Evolutionary conservation across 345 rosid genomes (phyloP).

Genomic region (Sonneratia alba): DNA sequence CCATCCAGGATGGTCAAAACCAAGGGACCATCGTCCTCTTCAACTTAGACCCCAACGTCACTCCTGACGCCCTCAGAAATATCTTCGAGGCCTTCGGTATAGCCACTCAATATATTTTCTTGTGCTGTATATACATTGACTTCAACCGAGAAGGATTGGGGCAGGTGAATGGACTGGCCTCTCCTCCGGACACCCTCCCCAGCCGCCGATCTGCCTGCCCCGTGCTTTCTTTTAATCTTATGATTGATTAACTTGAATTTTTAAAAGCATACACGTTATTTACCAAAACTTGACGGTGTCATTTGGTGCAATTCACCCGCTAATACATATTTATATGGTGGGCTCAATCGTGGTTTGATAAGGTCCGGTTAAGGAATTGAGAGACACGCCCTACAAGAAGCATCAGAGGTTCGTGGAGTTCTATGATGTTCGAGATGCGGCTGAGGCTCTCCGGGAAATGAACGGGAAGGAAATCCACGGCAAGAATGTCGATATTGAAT

Average conservation of each 20-base stretch:
- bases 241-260: no score
- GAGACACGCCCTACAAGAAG: conserved; percentile 85
- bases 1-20: conserved; percentile 57
- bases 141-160: no score
- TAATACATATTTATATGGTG: neutral
- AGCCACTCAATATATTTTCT: neutral
- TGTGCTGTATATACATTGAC: no score
- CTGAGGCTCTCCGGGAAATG: conserved; percentile 59
- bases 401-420: conserved; percentile 81
- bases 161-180: no score
- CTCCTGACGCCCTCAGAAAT: conserved; percentile 40
- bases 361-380: conserved; percentile 73
- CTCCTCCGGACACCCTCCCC: no score
- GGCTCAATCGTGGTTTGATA: neutral
- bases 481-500: conserved; percentile 45
- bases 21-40: conserved; percentile 83
- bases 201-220: no score
- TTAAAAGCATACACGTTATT: no score
- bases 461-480: conserved; percentile 59
- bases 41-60: conserved; percentile 64
- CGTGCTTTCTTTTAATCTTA: no score
- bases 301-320: neutral
- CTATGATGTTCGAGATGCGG: conserved; percentile 74
- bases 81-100: conserved; percentile 64
- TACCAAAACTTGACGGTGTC: neutral